Conservation (phyloP, 2,329 filamentous ascomycete species). For the Pseudogymnoascus sp. region DNA sequence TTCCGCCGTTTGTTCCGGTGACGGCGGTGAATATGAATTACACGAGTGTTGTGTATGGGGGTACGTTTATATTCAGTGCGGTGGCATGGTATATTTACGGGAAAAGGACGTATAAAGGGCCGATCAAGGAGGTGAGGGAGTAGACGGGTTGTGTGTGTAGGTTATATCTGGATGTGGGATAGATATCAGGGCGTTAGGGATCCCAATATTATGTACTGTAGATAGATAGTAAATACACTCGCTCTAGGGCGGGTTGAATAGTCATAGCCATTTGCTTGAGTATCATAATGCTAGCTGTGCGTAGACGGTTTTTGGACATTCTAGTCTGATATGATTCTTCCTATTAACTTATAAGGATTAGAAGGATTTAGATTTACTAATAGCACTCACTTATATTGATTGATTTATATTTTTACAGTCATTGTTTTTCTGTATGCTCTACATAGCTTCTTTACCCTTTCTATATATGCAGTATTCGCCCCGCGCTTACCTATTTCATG, state of each 20-base stretch:
- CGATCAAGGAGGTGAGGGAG: conserved; percentile 10
- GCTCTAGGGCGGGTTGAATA: not conserved
- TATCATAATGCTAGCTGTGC: not conserved
- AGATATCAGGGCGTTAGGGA: not conserved
- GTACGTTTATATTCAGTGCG: not conserved
- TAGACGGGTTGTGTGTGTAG: not conserved
- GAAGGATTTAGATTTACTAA: not conserved
- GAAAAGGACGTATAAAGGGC: not conserved
- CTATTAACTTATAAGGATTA: not conserved
- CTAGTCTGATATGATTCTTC: not conserved
- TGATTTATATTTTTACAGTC: not conserved
- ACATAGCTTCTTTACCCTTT: not conserved
- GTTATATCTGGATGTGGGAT: not conserved
- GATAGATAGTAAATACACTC: conserved; percentile 6
- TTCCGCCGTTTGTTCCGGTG: not conserved
- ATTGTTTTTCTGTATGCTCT: not conserved
- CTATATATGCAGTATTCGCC: not conserved
- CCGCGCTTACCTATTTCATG: not conserved
- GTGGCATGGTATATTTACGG: conserved; percentile 5
- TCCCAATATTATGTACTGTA: not conserved
- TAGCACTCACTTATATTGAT: not conserved
- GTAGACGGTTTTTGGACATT: not conserved
- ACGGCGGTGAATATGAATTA: conserved; percentile 12
- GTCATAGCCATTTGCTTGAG: not conserved
- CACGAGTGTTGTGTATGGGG: conserved; percentile 5